Percentiles rank a stretch among this genome's conserved stretches.
These are phyloP conservation scores for Asterophora lycoperdoides DNA, from an alignment of 768 basidiomycete species.

Conservation along the genomic window DNA sequence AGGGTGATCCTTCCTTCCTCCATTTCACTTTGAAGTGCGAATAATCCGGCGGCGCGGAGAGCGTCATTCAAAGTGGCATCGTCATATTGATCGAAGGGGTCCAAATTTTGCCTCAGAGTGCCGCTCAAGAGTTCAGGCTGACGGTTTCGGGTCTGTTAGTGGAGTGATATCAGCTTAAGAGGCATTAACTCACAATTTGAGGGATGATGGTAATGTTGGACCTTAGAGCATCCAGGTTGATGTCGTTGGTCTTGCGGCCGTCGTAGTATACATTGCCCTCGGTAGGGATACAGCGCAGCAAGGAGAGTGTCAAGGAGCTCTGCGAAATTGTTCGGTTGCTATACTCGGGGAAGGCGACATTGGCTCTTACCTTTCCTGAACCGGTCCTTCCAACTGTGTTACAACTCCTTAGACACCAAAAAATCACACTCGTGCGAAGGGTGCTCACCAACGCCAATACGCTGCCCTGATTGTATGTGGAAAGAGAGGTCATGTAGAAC, in stretches of 20 bases:
- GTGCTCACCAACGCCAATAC: conserved; percentile 44
- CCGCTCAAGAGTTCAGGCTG: conserved; percentile 55
- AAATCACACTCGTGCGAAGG: background rate
- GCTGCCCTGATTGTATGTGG: conserved; percentile 50
- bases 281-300: conserved; percentile 55
- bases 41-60: conserved; percentile 36
- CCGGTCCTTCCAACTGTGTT: conserved; percentile 40
- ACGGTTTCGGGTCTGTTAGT: background rate
- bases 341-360: background rate
- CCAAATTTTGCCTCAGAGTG: conserved; percentile 61
- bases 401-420: background rate
- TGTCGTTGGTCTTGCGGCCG: conserved; percentile 39
- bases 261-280: conserved; percentile 56
- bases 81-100: conserved; percentile 58
- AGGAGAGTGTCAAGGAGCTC: conserved; percentile 55
- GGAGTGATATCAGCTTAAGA: background rate
- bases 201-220: conserved; percentile 59
- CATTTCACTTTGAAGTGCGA: conserved; percentile 37
- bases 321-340: conserved; percentile 12
- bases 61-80: conserved; percentile 41
- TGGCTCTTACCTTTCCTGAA: conserved; percentile 36
- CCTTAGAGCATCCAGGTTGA: conserved; percentile 55
- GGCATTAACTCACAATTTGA: conserved; percentile 32
- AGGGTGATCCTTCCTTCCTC: conserved; percentile 46
- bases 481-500: conserved; percentile 54